Evolutionary conservation across 345 rosid species (phyloP).

Genomic region (Salix arbutifolia): DNA sequence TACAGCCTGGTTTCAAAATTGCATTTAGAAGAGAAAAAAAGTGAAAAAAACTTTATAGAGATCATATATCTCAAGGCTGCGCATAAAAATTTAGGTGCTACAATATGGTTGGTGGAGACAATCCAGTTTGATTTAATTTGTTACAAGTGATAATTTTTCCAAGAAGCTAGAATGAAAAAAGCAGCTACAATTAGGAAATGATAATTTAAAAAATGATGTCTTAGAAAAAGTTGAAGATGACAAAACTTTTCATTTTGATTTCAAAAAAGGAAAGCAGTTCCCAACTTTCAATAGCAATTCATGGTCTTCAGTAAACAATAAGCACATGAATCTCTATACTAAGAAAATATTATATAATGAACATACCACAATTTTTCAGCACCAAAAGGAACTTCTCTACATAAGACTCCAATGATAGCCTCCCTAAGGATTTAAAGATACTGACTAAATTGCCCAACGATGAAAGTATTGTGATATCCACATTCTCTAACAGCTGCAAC

Average conservation of each 20-base stretch:
- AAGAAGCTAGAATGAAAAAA: not conserved
- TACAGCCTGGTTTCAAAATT: not conserved
- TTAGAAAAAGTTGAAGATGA: not conserved
- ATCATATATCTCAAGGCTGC: not conserved
- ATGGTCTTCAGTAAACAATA: not conserved
- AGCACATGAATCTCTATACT: not conserved
- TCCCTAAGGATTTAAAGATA: conserved; percentile 64
- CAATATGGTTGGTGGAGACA: not conserved
- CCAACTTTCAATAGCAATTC: not conserved
- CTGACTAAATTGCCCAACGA: conserved; percentile 30
- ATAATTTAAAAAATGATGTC: not conserved
- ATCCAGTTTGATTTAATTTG: not conserved
- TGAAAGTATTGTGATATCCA: conserved; percentile 55
- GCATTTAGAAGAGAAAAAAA: not conserved
- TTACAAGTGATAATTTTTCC: not conserved
- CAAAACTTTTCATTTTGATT: not conserved
- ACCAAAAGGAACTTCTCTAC: conserved; percentile 50
- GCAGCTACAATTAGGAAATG: not conserved
- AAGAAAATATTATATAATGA: conserved; percentile 6
- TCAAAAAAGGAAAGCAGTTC: not conserved
- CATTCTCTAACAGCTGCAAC: conserved; percentile 47
- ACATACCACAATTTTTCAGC: conserved; percentile 48
- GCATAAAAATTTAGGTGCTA: not conserved
- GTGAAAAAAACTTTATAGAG: not conserved
- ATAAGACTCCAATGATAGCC: conserved; percentile 46